Conservation (phyloP, 805 yeast genomes). For the Candida namnaoensis region DNA sequence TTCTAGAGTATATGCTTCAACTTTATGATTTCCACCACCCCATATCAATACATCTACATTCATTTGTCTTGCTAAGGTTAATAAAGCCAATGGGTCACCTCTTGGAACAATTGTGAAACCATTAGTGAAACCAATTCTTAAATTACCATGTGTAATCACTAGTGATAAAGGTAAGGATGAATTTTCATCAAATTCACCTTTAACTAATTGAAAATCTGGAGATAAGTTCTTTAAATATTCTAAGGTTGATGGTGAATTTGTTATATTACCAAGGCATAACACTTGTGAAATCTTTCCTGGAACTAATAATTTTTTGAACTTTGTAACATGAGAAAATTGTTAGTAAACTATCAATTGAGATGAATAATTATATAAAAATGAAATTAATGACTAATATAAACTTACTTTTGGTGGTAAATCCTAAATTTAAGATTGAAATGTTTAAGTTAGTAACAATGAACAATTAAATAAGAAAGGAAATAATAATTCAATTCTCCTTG, state of each 20-base stretch:
- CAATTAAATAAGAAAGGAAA: neutral
- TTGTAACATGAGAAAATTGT: constrained; percentile 8
- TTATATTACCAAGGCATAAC: constrained; percentile 75
- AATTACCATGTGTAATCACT: constrained; percentile 58
- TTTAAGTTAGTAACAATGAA: neutral
- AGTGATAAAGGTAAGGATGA: constrained; percentile 48
- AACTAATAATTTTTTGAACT: constrained; percentile 67
- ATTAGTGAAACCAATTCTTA: constrained; percentile 77
- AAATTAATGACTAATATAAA: neutral
- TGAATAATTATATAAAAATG: neutral
- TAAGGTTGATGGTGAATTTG: constrained; percentile 54
- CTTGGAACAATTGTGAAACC: constrained; percentile 82
- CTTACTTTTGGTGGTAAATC: constrained; percentile 35
- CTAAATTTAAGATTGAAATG: constrained; percentile 11
- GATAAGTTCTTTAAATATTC: constrained; percentile 61
- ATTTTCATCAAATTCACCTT: constrained; percentile 71
- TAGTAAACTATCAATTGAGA: neutral
- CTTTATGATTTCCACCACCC: constrained; percentile 93
- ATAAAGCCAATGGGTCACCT: constrained; percentile 76
- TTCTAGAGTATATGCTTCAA: constrained; percentile 88
- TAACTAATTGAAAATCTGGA: constrained; percentile 64
- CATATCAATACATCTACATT: constrained; percentile 86
- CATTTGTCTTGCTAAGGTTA: constrained; percentile 79
- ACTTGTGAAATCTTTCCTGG: constrained; percentile 88
- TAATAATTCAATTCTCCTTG: too few relatives aligned